Conservation (phyloP, 2,329 filamentous ascomycete species). For the Xylariaceae sp. region DNA sequence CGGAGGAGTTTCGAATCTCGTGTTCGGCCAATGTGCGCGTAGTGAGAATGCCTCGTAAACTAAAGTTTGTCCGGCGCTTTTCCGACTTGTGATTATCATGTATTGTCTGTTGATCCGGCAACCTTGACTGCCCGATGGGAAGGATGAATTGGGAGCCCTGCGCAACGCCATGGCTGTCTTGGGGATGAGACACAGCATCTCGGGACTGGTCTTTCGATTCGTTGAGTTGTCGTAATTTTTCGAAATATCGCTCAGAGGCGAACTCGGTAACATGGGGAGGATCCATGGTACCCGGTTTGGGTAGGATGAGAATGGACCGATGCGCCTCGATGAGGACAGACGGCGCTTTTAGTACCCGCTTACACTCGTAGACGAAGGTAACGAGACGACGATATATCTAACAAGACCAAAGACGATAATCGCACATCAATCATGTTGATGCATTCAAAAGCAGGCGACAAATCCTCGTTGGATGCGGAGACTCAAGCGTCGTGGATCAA, state of each 20-base stretch:
- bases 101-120: constrained; percentile 33
- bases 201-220: constrained; percentile 44
- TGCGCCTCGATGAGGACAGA: constrained; percentile 25
- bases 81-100: constrained; percentile 33
- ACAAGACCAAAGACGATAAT: constrained; percentile 25
- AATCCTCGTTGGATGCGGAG: constrained; percentile 3
- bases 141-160: constrained; percentile 46
- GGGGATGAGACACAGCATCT: constrained; percentile 27
- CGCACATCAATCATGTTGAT: constrained; percentile 34
- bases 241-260: constrained; percentile 60
- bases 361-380: constrained; percentile 29
- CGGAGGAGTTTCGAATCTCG: constrained; percentile 27
- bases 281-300: constrained; percentile 47
- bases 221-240: constrained; percentile 55
- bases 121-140: constrained; percentile 38
- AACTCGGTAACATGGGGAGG: constrained; percentile 62
- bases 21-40: constrained; percentile 33
- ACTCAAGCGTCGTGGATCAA: constrained; percentile 11
- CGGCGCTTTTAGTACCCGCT: constrained; percentile 26
- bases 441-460: constrained; percentile 23
- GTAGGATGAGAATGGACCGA: constrained; percentile 15
- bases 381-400: constrained; percentile 27
- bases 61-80: constrained; percentile 33
- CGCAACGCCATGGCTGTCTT: constrained; percentile 28
- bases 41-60: constrained; percentile 32